These are phyloP conservation scores for Brassica cretica DNA, from an alignment of 345 rosid species.

Conservation along the genomic window DNA sequence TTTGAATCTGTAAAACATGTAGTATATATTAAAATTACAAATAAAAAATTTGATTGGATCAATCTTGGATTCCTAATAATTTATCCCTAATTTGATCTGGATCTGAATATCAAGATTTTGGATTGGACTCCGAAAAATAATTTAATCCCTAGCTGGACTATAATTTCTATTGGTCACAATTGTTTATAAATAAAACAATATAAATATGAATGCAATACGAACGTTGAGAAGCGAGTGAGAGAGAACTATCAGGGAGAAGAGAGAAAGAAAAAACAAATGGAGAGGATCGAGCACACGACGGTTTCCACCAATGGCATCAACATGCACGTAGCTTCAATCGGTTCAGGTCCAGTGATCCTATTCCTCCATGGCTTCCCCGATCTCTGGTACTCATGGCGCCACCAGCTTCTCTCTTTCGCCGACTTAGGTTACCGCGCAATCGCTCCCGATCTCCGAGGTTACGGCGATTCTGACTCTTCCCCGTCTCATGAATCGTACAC, in stretches of 20 bases:
- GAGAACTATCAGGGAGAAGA: not conserved
- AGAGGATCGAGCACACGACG: slow-evolving; percentile 62
- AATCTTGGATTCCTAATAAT: not conserved
- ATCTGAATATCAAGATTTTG: not conserved
- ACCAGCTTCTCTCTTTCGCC: slow-evolving; percentile 66
- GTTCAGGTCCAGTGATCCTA: slow-evolving; percentile 57
- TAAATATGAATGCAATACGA: not conserved
- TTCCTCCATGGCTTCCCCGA: slow-evolving; percentile 78
- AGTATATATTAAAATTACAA: too few relatives aligned
- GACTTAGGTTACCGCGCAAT: slow-evolving; percentile 60
- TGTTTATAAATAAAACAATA: not conserved
- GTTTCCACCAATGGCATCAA: slow-evolving; percentile 61
- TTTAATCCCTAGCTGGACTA: not conserved
- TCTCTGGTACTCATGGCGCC: slow-evolving; percentile 80
- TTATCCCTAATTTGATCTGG: not conserved
- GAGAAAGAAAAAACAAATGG: slow-evolving; percentile 40
- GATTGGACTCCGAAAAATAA: too few relatives aligned
- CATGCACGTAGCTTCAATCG: slow-evolving; percentile 65
- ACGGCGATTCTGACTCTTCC: slow-evolving; percentile 66
- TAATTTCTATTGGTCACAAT: slow-evolving; percentile 2
- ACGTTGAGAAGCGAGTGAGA: not conserved
- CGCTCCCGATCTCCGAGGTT: slow-evolving; percentile 82
- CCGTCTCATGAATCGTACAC: slow-evolving; percentile 27
- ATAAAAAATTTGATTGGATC: not conserved
- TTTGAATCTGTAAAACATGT: too few relatives aligned